Percentiles rank a stretch among this genome's conserved stretches.
phyloP scores from a whole-genome alignment of 306 rosid species.

The Trichosanthes cucumerina region DNA sequence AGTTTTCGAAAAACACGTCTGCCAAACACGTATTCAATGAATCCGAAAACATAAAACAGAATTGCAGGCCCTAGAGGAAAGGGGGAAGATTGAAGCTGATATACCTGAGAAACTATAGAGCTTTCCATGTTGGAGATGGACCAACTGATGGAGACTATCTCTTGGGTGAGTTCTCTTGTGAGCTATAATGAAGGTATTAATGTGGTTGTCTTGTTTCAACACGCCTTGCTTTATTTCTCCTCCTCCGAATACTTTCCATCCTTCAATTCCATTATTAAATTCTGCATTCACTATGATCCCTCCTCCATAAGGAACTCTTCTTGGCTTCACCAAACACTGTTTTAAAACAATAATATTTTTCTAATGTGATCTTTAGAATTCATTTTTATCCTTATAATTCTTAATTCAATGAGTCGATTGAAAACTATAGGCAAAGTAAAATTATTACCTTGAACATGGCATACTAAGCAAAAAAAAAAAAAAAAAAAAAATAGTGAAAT shows the following conservation, averaged over 20 bases:
- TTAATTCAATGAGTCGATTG: not conserved
- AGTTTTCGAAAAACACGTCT: no score
- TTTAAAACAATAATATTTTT: not conserved
- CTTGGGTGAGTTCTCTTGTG: constrained; percentile 29
- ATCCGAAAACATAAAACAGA: no score
- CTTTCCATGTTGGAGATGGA: constrained; percentile 40
- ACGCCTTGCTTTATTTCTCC: constrained; percentile 36
- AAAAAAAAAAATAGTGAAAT: no score
- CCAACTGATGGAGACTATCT: constrained; percentile 49
- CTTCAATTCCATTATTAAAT: constrained; percentile 38
- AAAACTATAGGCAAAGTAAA: no score
- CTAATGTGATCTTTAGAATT: not conserved
- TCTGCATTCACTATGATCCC: constrained; percentile 68
- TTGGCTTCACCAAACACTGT: constrained; percentile 61
- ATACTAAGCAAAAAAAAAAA: not conserved
- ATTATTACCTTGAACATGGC: no score
- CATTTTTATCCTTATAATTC: not conserved
- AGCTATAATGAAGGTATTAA: constrained; percentile 36
- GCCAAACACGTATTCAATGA: no score
- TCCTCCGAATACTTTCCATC: constrained; percentile 55
- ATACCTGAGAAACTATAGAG: constrained; percentile 69
- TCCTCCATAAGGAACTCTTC: constrained; percentile 49
- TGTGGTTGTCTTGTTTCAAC: constrained; percentile 37
- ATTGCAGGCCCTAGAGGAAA: no score
- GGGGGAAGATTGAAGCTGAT: no score